Base-by-base conservation (phyloP, 1,284 basidiomycete genomes). In the Afroboletus lepidellus region DNA sequence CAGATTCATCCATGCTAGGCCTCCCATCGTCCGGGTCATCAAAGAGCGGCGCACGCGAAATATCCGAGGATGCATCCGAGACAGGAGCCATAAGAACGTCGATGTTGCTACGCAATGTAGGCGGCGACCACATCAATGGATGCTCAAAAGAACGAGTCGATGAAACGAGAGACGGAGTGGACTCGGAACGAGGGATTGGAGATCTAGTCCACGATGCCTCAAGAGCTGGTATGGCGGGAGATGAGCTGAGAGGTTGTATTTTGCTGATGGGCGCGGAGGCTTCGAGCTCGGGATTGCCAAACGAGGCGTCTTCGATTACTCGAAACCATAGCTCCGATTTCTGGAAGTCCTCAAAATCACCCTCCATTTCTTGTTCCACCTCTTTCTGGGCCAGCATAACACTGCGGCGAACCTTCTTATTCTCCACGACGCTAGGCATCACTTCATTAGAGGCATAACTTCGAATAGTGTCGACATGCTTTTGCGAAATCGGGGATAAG, bases 291-390 rank as follows among this genome's bases (percentile, higher is more conserved):
- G 54, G 71, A 59, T 59, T 59, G 9, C 63, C 61, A 50, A 77
- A 74, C 46, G 83, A 80, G 3, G 87, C 75, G 63, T 98, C 92
- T 3, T 86, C 83, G 2, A 90, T 75, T 0, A 92, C 93, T 49
- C 92, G 87, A 72, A 94, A 89, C 84, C 91, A 98, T 9, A 98
- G 77, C 60, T 95, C 92, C 34, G 90, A 93, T 55, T 82, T 76
- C 61, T 87, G 83, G 67, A 99, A 98, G 8, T 85, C 84, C 42
- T 89, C 85, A 69, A 95, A 97, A 67, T 97, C 94, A 48, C 90
- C 88, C 59, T 91, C 87, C 91, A 98, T 95, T 48, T 89, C 83
- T 27, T 84, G 79, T 63, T 95, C 91, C 1, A 95, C 84, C 58
- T 94, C 89, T 52, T 78, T 76, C 66, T 98, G 96, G 1, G 92